Conservation (phyloP, 805 yeast species). For the Clavispora carvajalis region DNA sequence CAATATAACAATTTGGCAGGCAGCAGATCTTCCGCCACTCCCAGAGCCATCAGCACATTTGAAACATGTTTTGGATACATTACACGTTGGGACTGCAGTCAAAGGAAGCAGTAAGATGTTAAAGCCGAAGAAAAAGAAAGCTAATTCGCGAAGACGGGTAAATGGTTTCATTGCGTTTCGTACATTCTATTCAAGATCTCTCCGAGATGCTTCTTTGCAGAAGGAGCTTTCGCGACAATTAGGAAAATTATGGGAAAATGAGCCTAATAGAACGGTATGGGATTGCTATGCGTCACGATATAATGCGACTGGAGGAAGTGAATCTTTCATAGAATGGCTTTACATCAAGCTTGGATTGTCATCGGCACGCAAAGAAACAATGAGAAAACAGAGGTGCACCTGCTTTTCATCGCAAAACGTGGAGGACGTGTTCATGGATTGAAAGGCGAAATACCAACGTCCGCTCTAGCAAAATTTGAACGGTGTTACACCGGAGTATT, state of each 20-base stretch:
- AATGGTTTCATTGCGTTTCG: conserved; percentile 8
- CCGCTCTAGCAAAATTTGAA: too few species aligned
- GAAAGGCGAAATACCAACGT: not conserved
- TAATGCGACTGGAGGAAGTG: conserved; percentile 8
- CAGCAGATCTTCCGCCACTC: not conserved
- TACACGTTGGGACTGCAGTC: not conserved
- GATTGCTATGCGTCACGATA: conserved; percentile 6
- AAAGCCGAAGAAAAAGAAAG: not conserved
- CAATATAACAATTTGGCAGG: not conserved
- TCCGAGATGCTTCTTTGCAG: conserved; percentile 3
- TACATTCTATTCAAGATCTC: conserved; percentile 5
- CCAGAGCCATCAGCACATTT: conserved; percentile 1
- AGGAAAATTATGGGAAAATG: conserved; percentile 5
- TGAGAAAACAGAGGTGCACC: not conserved
- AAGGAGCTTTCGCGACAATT: conserved; percentile 4
- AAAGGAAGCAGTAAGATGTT: not conserved
- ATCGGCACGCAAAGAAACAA: not conserved
- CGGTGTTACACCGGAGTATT: not conserved
- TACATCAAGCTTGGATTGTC: conserved; percentile 1
- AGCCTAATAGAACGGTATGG: conserved; percentile 4
- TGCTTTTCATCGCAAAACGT: conserved; percentile 1
- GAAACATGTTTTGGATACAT: not conserved
- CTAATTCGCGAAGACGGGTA: not conserved
- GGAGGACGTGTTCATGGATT: conserved; percentile 5
- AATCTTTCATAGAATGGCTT: conserved; percentile 6